phyloP scores from a whole-genome alignment of 2,329 filamentous ascomycete species.

The Coleophoma cylindrospora region DNA sequence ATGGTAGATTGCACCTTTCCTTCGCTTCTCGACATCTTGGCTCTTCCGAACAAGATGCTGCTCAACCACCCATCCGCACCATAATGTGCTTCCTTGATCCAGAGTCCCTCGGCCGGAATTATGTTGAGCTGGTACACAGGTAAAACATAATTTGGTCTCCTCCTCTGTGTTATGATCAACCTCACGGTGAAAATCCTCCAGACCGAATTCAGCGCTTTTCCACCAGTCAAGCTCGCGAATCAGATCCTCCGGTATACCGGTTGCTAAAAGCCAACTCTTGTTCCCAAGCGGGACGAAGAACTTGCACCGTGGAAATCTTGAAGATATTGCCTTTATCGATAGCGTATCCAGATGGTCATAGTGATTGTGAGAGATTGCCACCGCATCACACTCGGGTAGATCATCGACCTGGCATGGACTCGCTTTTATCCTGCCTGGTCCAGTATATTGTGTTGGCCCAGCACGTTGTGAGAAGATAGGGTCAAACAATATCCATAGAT shows the following conservation, averaged over 20 bases:
- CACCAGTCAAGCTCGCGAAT: slow-evolving; percentile 94
- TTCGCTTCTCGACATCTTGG: slow-evolving; percentile 47
- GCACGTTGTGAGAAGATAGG: slow-evolving; percentile 17
- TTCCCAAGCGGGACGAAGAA: slow-evolving; percentile 86
- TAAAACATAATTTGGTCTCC: slow-evolving; percentile 23
- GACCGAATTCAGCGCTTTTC: slow-evolving; percentile 68
- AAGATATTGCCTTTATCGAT: slow-evolving; percentile 64
- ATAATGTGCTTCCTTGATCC: slow-evolving; percentile 69
- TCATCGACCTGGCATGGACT: slow-evolving; percentile 71
- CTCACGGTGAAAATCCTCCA: slow-evolving; percentile 31
- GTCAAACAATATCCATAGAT: slow-evolving; percentile 16
- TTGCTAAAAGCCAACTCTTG: slow-evolving; percentile 69
- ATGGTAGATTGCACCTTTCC: slow-evolving; percentile 84
- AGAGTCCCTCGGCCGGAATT: slow-evolving; percentile 61
- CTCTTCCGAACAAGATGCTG: slow-evolving; percentile 10
- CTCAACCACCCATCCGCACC: slow-evolving; percentile 78
- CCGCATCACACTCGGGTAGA: slow-evolving; percentile 69
- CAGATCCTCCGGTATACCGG: slow-evolving; percentile 54
- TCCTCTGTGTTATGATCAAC: slow-evolving; percentile 60
- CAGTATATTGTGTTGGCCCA: slow-evolving; percentile 26
- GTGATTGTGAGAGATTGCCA: slow-evolving; percentile 77
- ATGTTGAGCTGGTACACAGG: slow-evolving; percentile 81
- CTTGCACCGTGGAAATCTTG: slow-evolving; percentile 59
- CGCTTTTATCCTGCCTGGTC: slow-evolving; percentile 71
- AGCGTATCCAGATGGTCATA: slow-evolving; percentile 84